These are phyloP conservation scores for Boletus reticulatus DNA, from an alignment of 768 basidiomycete genomes.

Conservation along the genomic window DNA sequence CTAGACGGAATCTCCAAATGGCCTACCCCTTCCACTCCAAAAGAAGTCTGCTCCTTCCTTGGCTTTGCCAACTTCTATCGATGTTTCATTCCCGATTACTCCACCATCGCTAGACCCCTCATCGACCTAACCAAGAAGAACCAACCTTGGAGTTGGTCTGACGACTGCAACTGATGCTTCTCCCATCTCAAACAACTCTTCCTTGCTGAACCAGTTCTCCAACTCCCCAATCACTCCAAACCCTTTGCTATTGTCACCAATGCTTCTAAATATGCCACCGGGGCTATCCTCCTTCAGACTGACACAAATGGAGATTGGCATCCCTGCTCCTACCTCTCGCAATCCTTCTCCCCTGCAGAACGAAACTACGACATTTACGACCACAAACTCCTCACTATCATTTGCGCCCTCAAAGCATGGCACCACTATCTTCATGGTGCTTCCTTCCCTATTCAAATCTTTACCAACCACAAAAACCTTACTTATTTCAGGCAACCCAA, in stretches of 20 bases:
- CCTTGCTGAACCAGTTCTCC: background rate
- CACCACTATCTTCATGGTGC: too few relatives aligned
- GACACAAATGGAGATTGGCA: background rate
- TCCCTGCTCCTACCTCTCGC: background rate
- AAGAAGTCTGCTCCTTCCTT: too few relatives aligned
- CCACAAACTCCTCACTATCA: background rate
- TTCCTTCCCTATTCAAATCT: too few relatives aligned
- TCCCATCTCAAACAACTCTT: background rate
- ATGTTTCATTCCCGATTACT: background rate
- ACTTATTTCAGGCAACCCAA: background rate
- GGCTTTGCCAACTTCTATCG: too few relatives aligned
- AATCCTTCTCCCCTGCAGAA: constrained; percentile 25
- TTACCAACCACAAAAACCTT: too few relatives aligned
- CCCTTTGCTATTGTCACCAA: background rate
- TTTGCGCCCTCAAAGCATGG: background rate
- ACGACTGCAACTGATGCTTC: background rate
- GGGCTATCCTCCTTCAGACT: background rate
- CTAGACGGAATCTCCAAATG: background rate
- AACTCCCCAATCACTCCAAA: background rate
- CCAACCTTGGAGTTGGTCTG: background rate
- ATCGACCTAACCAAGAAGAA: background rate
- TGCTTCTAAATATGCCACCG: too few relatives aligned
- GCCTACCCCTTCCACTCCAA: background rate
- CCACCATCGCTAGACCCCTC: background rate
- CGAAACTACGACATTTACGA: constrained; percentile 50